phyloP scores from a whole-genome alignment of 768 basidiomycete genomes.

The Trametes meyenii region DNA sequence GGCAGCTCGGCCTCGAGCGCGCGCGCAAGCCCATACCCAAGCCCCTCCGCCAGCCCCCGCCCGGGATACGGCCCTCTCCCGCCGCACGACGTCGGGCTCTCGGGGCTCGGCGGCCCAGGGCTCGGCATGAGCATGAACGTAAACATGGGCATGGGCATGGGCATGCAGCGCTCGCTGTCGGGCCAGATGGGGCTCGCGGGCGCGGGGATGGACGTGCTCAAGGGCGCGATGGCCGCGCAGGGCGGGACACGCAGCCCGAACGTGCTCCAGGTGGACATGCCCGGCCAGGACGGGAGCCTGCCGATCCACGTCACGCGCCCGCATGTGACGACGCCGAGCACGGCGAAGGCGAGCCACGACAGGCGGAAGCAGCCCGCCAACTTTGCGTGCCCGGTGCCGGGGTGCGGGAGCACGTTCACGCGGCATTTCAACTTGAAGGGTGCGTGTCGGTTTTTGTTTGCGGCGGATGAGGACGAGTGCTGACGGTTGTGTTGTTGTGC shows the following conservation, averaged over 20 bases:
- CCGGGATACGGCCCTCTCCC: slow-evolving; percentile 53
- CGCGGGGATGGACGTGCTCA: slow-evolving; percentile 1
- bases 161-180: slow-evolving; percentile 23
- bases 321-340: slow-evolving; percentile 90
- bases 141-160: slow-evolving; percentile 23
- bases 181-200: slow-evolving; percentile 21
- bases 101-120: slow-evolving; percentile 4
- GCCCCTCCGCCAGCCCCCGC: slow-evolving; percentile 66
- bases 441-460: slow-evolving; percentile 37
- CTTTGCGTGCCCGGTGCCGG: slow-evolving; percentile 90
- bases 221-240: slow-evolving; percentile 11
- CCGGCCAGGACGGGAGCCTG: slow-evolving; percentile 16
- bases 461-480: slow-evolving; percentile 17
- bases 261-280: slow-evolving; percentile 25
- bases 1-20: slow-evolving; percentile 28
- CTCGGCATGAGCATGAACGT: slow-evolving; percentile 21
- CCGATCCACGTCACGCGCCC: slow-evolving; percentile 49
- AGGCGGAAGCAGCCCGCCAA: slow-evolving; percentile 87
- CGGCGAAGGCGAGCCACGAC: slow-evolving; percentile 82
- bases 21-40: slow-evolving; percentile 66
- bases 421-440: slow-evolving; percentile 93
- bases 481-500: neutral
- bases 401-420: slow-evolving; percentile 97
- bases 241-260: slow-evolving; percentile 1
- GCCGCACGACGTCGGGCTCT: slow-evolving; percentile 17